A percentile compares a stretch with the other conserved stretches of the same genome.
Evolutionary conservation across 2,329 filamentous ascomycete genomes (phyloP).

Genomic region (Thelonectria discophora): DNA sequence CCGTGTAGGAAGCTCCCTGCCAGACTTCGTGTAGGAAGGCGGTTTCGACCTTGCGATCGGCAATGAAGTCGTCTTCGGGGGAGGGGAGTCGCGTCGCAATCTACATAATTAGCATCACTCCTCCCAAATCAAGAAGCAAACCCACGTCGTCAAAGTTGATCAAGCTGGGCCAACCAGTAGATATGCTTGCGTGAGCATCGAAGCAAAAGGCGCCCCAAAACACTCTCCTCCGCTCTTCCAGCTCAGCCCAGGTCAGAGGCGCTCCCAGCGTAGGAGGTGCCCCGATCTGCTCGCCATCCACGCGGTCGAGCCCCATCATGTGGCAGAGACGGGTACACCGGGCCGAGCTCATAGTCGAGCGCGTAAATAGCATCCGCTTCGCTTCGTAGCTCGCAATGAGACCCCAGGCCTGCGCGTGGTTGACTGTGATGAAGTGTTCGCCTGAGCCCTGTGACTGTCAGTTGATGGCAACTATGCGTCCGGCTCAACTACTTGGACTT

Average conservation of each 20-base stretch:
- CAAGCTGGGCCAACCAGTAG: slow-evolving; percentile 88
- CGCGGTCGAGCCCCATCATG: slow-evolving; percentile 85
- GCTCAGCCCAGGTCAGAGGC: slow-evolving; percentile 80
- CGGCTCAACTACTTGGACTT: not conserved
- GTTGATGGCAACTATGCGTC: not conserved
- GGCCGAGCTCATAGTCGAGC: slow-evolving; percentile 84
- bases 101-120: slow-evolving; percentile 45
- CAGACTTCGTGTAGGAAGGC: slow-evolving; percentile 72
- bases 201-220: slow-evolving; percentile 88
- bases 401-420: slow-evolving; percentile 82
- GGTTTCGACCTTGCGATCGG: slow-evolving; percentile 69
- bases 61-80: slow-evolving; percentile 78
- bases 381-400: slow-evolving; percentile 83
- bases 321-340: slow-evolving; percentile 74
- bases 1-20: slow-evolving; percentile 69
- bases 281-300: slow-evolving; percentile 72
- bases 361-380: slow-evolving; percentile 83
- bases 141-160: slow-evolving; percentile 76
- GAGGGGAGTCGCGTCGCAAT: slow-evolving; percentile 82
- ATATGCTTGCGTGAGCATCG: slow-evolving; percentile 86
- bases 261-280: slow-evolving; percentile 79
- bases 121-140: not conserved
- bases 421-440: slow-evolving; percentile 80
- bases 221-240: slow-evolving; percentile 77
- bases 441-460: slow-evolving; percentile 68